Evolutionary conservation across 306 rosid genomes (phyloP).

Genomic region (Vigna nakashimae): DNA sequence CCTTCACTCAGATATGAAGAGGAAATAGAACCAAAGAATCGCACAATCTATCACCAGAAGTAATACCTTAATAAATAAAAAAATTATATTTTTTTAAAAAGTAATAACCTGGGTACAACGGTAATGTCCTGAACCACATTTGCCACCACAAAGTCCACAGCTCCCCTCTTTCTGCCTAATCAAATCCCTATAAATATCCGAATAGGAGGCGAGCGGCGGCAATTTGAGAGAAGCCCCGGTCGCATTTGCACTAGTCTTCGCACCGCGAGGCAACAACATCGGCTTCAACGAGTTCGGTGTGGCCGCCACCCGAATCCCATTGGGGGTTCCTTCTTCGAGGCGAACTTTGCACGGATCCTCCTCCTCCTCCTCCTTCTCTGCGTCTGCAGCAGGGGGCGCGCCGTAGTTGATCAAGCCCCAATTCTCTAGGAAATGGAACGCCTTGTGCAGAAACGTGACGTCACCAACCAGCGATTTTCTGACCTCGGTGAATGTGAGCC

Average conservation of each 20-base stretch:
- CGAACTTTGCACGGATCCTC: conserved; percentile 55
- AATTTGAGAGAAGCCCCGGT: conserved; percentile 50
- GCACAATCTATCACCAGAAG: neutral
- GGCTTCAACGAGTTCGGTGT: conserved; percentile 82
- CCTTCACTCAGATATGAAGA: too few relatives aligned
- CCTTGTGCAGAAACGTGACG: conserved; percentile 75
- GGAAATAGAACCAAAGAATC: neutral
- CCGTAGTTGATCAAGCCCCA: conserved; percentile 86
- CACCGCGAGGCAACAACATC: conserved; percentile 45
- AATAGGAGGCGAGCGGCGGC: conserved; percentile 75
- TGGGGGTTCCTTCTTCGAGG: conserved; percentile 82
- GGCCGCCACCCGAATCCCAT: conserved; percentile 81
- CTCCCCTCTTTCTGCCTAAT: conserved; percentile 51
- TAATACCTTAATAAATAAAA: neutral
- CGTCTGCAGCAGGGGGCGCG: conserved; percentile 43
- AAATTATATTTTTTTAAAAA: neutral
- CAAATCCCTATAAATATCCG: conserved; percentile 67
- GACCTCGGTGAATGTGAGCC: conserved; percentile 84
- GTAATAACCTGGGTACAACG: conserved; percentile 61
- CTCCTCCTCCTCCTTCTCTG: conserved; percentile 43
- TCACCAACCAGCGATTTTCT: conserved; percentile 90
- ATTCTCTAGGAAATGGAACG: conserved; percentile 67
- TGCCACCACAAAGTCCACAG: conserved; percentile 71
- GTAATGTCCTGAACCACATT: conserved; percentile 68
- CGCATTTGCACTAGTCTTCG: conserved; percentile 37